Base-by-base conservation (phyloP, 495 filamentous ascomycete species). In the Aspergillus egyptiacus region DNA sequence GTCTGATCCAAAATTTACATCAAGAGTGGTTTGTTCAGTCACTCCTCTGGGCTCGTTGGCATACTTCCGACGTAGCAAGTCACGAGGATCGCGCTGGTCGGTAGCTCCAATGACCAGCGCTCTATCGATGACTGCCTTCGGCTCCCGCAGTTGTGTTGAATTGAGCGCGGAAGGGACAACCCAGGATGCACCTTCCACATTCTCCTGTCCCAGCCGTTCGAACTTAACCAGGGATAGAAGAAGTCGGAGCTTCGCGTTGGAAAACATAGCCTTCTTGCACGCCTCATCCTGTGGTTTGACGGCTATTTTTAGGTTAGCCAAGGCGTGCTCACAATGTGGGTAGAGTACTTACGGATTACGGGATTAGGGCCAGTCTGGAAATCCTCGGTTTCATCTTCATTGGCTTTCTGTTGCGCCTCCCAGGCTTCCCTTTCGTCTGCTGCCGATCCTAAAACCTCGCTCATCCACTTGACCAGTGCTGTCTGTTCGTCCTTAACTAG, bases 211-310 rank as follows among this genome's bases (percentile, higher is more conserved):
- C 4, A 89, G 69, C 13, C 81, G 74, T 56, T 86, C 79, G 42
- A 93, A 79, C 4, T 87, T 86, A 36, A 84, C 69, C 3, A 89
- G 72, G 0, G 72, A 81, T 79, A 97, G 84, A 6, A 99, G 80
- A 19, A 97, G 82, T 22, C 91, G 85, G 6, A 97, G 81, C 58
- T 89, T 83, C n/a, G 85, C 82, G 57, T 96, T 90, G 55, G 87
- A 90, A 65, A 91, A 94, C 67, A 95, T 81, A 18, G 87, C 85
- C 3, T 73, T 77, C 38, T 83, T 81, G 31, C 81, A 74, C 23
- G 79, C 72, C 33, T 91, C 85, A 33, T 77, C 81, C 32, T 83
- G 80, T 2, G 87, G 76, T 53, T 74, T 83, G 44, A 96, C 71
- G 44, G 79, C 81, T 65, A 39, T 44, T 63, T n/a, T 39, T 57